Base-by-base conservation (phyloP, 768 basidiomycete genomes). In the Trametes maxima region DNA sequence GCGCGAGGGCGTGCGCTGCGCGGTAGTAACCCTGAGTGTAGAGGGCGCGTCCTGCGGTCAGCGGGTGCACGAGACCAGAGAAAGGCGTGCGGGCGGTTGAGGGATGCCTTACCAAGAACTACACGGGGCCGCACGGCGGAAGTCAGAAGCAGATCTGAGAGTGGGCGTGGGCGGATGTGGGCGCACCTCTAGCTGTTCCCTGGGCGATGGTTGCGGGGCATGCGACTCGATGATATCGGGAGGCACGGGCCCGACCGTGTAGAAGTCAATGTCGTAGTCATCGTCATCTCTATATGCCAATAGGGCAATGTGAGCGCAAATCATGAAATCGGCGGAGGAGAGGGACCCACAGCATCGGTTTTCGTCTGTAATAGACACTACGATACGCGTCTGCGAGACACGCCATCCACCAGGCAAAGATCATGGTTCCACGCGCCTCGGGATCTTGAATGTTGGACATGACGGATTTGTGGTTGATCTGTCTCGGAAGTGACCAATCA, bases 351-450 rank as follows among this genome's bases (percentile, higher is more conserved):
- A 95, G 78, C 67, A 89, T 80, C 7, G 93, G 92, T 74, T 94
- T 93, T 64, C 88, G 82, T 62, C 92, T 85, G 76, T 94, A 92
- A 74, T 93, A 94, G 35, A 86, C 86, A 33, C 92, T 84, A 25
- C 85, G 85, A 75, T 89, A 93, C 7, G 92, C 91, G 69, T 97
- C 95, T 36, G 84, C 81, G 47, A 94, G 78, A 73, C 89, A 91
- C 8, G 93, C 88, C 85, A 94, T 90, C 93, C 94, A 95, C 89
- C 94, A 95, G 1, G 93, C 89, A 69, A 93, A 94, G 53, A 91
- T 89, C 87, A 94, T 90, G 6, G 89, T 92, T 24, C 90, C 88
- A 54, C 88, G 85, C 51, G 80, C 85, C 68, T 92, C 91, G 42
- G 84, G 80, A 70, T 92, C 89, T 63, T 84, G 80, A 65, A 92